Conservation (phyloP, 2,329 filamentous ascomycete genomes). For the Raffaelea deltoideospora region DNA sequence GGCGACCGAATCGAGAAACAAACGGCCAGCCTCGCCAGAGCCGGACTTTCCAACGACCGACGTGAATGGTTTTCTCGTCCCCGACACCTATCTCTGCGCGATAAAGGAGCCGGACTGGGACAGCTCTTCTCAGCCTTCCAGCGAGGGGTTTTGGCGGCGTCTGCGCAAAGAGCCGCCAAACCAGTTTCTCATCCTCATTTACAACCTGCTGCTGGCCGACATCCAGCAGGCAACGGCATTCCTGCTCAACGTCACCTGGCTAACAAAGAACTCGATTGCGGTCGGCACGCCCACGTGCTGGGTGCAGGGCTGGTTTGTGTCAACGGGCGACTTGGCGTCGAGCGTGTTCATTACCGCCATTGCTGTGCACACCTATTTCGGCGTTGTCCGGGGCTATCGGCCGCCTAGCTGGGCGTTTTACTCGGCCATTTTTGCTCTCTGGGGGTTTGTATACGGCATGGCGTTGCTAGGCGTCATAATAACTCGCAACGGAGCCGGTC, state of each 20-base stretch:
- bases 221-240: conserved; percentile 52
- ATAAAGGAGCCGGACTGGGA: conserved; percentile 6
- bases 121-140: not conserved
- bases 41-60: conserved; percentile 22
- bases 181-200: conserved; percentile 54
- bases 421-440: conserved; percentile 28
- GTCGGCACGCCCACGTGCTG: conserved; percentile 40
- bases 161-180: conserved; percentile 30
- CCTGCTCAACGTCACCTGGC: conserved; percentile 45
- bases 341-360: conserved; percentile 54
- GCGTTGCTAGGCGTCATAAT: conserved; percentile 33
- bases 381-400: conserved; percentile 40
- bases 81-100: conserved; percentile 11
- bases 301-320: conserved; percentile 54
- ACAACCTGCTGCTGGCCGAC: conserved; percentile 55
- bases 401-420: conserved; percentile 36
- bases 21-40: conserved; percentile 6
- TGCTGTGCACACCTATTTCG: conserved; percentile 50
- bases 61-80: conserved; percentile 16
- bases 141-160: conserved; percentile 9
- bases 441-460: conserved; percentile 44
- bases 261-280: conserved; percentile 34
- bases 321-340: conserved; percentile 48
- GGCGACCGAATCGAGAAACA: conserved; percentile 2
- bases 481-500: conserved; percentile 24